Evolutionary conservation across 192 early-diverging fungal genomes (phyloP), one percentile per base, ranked within the genome.

Genomic region (Linnemannia hyalina): DNA sequence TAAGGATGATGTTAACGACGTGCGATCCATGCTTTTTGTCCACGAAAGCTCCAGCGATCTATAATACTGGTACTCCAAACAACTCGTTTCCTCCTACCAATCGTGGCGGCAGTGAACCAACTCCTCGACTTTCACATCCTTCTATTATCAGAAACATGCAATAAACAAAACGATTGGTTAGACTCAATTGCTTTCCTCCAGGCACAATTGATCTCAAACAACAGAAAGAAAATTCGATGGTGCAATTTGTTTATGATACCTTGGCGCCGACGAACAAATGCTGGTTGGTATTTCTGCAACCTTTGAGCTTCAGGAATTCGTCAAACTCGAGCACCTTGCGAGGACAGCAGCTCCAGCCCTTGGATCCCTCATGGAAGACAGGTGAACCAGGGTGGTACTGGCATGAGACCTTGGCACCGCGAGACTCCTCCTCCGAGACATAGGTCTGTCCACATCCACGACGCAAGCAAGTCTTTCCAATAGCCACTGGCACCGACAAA

Each of bases 321-420:
- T 99, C 99, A 93, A 99, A 99, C 88, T 99, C 99, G 23, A 98
- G 93, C 4, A 98, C 98, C 78, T 97, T 95, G 49, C 97, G 93
- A 73, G 95, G 91, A 89, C 99, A 99, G 90, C 99, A 99, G 46
- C 94, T 94, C 96, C 96, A 99, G 35, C 98, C 98, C 92, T 99
- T 99, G 90, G 94, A 96, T 22, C 99, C 99, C 87, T 99, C 99
- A 85, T 99, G 99, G 91, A 99, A 99, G 46, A 99, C 90, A 10
- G 97, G 96, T 20, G 83, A 83, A 22, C 99, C 99, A 16, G 95
- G 91, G 88, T 99, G 99, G 91, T 97, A 97, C 69, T 91, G 83
- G 88, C 99, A 99, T 68, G 85, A 88, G 10, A 92, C 91, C 26
- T 91, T 89, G 22, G 89, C 71, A 22, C 82, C 89, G 35, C 93